Percentiles rank a stretch among this genome's conserved stretches.
Evolutionary conservation across 2,329 filamentous ascomycete species (phyloP).

Genomic region (Fusarium stilboides): DNA sequence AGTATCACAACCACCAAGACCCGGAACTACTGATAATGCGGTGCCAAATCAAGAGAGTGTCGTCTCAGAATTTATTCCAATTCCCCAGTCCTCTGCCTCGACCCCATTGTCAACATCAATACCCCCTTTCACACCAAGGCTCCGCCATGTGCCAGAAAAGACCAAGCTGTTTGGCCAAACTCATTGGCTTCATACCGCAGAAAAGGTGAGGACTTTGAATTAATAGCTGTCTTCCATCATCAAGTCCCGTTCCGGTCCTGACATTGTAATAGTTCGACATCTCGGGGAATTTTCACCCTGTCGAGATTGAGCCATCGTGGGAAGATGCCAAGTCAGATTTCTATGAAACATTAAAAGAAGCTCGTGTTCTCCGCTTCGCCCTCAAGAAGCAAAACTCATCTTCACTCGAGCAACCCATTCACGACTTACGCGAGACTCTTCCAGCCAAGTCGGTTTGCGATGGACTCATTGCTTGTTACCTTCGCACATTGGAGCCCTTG

Average conservation of each 20-base stretch:
- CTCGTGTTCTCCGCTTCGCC: conserved; percentile 36
- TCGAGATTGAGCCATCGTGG: conserved; percentile 47
- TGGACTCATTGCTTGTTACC: conserved; percentile 43
- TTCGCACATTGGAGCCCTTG: conserved; percentile 48
- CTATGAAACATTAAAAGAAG: conserved; percentile 41
- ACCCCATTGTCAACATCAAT: conserved; percentile 33
- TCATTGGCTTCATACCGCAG: conserved; percentile 49
- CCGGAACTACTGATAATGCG: conserved; percentile 1
- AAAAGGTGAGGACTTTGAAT: conserved; percentile 31
- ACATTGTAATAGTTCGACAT: conserved; percentile 42
- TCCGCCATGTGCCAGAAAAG: conserved; percentile 49
- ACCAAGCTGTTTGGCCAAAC: conserved; percentile 50
- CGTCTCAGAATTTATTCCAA: background rate
- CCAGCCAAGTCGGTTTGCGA: conserved; percentile 40
- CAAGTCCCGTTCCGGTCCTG: background rate
- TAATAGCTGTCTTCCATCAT: background rate
- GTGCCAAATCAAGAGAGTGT: conserved; percentile 6
- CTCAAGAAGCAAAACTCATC: conserved; percentile 36
- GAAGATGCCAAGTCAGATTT: conserved; percentile 47
- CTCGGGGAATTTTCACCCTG: conserved; percentile 45
- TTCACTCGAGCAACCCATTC: conserved; percentile 40
- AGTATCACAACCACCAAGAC: conserved; percentile 2
- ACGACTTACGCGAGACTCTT: conserved; percentile 37
- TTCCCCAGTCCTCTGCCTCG: background rate
- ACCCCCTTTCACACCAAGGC: conserved; percentile 41